Conservation (phyloP, 768 basidiomycete genomes). For the Ephemerocybe angulata region DNA sequence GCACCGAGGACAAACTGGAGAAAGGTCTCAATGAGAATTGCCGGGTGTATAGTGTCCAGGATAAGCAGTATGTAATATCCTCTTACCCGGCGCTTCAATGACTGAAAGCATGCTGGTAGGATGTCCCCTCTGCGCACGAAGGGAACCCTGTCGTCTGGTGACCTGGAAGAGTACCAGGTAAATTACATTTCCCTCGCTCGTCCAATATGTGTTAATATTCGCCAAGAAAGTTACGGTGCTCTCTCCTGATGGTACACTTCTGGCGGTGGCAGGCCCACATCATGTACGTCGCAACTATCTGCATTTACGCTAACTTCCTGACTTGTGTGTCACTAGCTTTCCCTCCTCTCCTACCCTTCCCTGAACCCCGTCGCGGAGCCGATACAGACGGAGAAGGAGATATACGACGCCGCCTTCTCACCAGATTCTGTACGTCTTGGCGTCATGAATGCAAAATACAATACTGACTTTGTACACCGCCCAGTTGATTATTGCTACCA, state of each 20-base stretch:
- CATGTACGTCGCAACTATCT: constrained; percentile 45
- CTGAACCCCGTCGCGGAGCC: constrained; percentile 46
- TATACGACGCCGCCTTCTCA: constrained; percentile 85
- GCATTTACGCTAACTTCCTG: constrained; percentile 3
- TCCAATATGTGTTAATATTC: not conserved
- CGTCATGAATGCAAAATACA: not conserved
- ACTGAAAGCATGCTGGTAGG: constrained; percentile 32
- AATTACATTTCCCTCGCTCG: constrained; percentile 9
- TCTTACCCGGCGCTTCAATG: not conserved
- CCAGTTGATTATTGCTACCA: constrained; percentile 67
- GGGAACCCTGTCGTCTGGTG: constrained; percentile 58
- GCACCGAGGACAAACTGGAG: constrained; percentile 55
- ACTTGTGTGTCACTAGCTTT: constrained; percentile 45
- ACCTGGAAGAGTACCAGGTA: constrained; percentile 84
- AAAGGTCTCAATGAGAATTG: constrained; percentile 82
- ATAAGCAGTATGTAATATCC: constrained; percentile 49
- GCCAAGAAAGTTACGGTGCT: constrained; percentile 82
- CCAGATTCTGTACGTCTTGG: constrained; percentile 47
- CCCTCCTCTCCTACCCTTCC: constrained; percentile 62
- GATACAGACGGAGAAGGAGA: constrained; percentile 66
- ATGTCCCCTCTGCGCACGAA: constrained; percentile 47
- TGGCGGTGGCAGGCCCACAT: constrained; percentile 72
- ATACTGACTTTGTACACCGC: constrained; percentile 3
- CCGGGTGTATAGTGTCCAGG: constrained; percentile 59
- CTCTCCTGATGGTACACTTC: constrained; percentile 60